Evolutionary conservation across 1,139 yeast species (phyloP).

Genomic region (Zygosaccharomyces sapae): DNA sequence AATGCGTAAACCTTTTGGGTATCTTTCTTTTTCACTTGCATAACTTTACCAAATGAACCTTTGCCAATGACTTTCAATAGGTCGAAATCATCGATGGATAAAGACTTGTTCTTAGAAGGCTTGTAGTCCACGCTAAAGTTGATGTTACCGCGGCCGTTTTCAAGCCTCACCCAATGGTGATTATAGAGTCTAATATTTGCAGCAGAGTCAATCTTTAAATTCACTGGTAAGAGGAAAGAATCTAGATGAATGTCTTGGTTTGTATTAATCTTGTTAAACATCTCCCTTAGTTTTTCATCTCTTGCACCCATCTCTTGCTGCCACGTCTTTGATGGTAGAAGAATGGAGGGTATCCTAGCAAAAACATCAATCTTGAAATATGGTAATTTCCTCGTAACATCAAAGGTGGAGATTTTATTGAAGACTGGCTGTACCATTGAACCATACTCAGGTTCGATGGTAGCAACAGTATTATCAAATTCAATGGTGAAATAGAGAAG

Average conservation of each 20-base stretch:
- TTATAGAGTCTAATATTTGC: conserved; percentile 42
- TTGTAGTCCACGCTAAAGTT: conserved; percentile 74
- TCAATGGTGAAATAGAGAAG: conserved; percentile 67
- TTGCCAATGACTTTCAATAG: conserved; percentile 91
- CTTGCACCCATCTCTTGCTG: conserved; percentile 30
- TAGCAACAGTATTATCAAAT: conserved; percentile 75
- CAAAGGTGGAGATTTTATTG: conserved; percentile 87
- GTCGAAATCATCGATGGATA: conserved; percentile 88
- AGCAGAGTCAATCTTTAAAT: conserved; percentile 39
- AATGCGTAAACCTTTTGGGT: conserved; percentile 91
- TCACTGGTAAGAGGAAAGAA: conserved; percentile 36
- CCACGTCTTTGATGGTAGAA: conserved; percentile 48
- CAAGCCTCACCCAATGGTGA: conserved; percentile 44
- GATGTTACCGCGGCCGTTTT: conserved; percentile 41
- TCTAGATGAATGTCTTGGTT: conserved; percentile 42
- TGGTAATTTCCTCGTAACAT: conserved; percentile 65
- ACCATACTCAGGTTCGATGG: conserved; percentile 77
- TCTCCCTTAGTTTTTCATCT: conserved; percentile 35
- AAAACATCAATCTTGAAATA: conserved; percentile 65
- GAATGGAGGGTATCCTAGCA: conserved; percentile 66
- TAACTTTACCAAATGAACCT: conserved; percentile 97
- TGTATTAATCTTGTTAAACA: conserved; percentile 36
- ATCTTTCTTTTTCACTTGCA: conserved; percentile 95
- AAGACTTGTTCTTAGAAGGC: conserved; percentile 64
- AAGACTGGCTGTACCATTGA: conserved; percentile 62